Evolutionary conservation across 176 grass and related monocot species (phyloP).

Genomic region (Musa schizocarpa): DNA sequence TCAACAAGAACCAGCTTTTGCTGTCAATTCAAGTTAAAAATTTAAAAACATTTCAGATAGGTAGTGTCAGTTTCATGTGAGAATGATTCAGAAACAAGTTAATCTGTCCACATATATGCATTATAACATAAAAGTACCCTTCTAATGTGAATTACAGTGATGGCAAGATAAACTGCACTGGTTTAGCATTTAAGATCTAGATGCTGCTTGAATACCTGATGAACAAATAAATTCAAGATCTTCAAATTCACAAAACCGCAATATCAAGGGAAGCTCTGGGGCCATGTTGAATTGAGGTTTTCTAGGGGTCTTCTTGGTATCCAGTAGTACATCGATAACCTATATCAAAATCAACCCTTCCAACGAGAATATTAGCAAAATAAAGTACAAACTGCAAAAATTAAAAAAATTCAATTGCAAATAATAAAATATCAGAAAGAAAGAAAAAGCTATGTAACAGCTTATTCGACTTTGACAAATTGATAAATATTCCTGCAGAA

Average conservation of each 20-base stretch:
- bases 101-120: background rate
- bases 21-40: background rate
- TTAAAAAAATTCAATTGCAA: background rate
- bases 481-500: background rate
- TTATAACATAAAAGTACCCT: background rate
- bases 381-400: background rate
- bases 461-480: background rate
- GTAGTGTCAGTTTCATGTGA: too few relatives aligned
- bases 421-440: background rate
- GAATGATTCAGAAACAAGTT: background rate
- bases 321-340: slow-evolving; percentile 78
- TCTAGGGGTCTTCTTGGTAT: slow-evolving; percentile 49
- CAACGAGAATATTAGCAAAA: background rate
- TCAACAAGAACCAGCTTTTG: background rate
- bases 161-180: background rate
- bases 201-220: slow-evolving; percentile 43
- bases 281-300: slow-evolving; percentile 98
- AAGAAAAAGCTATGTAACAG: background rate
- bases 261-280: slow-evolving; percentile 68
- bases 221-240: slow-evolving; percentile 60
- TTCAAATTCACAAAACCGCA: slow-evolving; percentile 68
- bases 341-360: slow-evolving; percentile 15
- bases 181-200: slow-evolving; percentile 8
- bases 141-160: background rate
- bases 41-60: background rate